These are phyloP conservation scores for Shiraia sp. DNA, from an alignment of 2,329 filamentous ascomycete genomes.

Conservation along the genomic window DNA sequence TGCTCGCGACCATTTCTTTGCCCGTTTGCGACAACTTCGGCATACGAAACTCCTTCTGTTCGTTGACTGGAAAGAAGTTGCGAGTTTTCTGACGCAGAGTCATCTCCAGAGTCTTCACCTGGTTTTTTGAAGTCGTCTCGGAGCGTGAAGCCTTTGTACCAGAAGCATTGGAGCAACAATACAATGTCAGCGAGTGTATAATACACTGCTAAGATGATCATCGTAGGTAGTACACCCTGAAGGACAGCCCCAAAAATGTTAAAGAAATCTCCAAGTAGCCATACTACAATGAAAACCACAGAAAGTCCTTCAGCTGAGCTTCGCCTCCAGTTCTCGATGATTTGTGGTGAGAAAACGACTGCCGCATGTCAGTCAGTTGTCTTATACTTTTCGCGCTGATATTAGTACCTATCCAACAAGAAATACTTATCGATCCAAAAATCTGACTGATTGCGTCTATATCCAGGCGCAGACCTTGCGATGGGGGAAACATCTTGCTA, in stretches of 20 bases:
- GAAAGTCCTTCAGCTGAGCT: constrained; percentile 85
- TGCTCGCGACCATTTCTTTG: constrained; percentile 25
- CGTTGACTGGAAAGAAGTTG: constrained; percentile 37
- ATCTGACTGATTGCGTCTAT: constrained; percentile 92
- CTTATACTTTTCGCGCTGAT: background rate
- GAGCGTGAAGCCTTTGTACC: constrained; percentile 79
- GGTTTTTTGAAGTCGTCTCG: constrained; percentile 37
- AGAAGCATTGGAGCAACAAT: constrained; percentile 87
- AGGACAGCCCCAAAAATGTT: constrained; percentile 92
- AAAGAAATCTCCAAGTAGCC: constrained; percentile 93
- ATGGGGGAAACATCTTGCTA: constrained; percentile 56
- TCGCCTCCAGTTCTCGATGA: constrained; percentile 90
- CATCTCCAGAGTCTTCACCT: constrained; percentile 27
- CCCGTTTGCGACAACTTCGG: constrained; percentile 20
- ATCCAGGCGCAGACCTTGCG: constrained; percentile 69
- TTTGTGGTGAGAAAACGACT: constrained; percentile 93
- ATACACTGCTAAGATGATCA: constrained; percentile 93
- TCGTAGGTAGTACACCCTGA: constrained; percentile 90
- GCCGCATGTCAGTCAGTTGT: constrained; percentile 12
- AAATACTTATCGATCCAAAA: constrained; percentile 92
- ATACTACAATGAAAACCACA: constrained; percentile 88
- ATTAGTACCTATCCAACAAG: constrained; percentile 76
- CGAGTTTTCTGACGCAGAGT: constrained; percentile 40
- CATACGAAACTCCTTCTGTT: constrained; percentile 24
- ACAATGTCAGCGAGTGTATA: constrained; percentile 93